These are phyloP conservation scores for Trapa bicornis DNA, from an alignment of 345 rosid genomes.

Conservation along the genomic window DNA sequence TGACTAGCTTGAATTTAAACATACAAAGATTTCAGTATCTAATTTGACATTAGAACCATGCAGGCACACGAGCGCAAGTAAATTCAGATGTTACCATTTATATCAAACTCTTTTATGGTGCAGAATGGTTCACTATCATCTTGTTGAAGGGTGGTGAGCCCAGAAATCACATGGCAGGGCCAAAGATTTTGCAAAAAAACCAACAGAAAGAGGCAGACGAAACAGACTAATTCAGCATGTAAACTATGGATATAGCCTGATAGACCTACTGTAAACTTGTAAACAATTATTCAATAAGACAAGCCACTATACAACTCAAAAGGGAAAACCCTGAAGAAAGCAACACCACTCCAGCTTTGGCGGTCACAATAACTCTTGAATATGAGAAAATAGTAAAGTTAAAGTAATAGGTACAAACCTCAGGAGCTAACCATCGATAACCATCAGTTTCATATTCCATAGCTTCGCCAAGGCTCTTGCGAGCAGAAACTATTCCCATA, in stretches of 20 bases:
- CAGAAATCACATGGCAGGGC: background rate
- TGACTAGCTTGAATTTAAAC: too few species aligned
- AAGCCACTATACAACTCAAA: background rate
- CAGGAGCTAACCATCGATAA: constrained; percentile 96
- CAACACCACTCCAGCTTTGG: background rate
- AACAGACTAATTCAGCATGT: background rate
- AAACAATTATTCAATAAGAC: background rate
- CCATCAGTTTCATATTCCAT: constrained; percentile 96
- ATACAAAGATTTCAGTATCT: too few species aligned
- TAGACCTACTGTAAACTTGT: background rate
- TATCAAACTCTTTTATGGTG: too few species aligned
- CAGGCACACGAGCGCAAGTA: too few species aligned
- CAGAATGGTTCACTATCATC: too few species aligned
- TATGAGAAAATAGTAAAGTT: background rate
- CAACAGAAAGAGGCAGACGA: background rate
- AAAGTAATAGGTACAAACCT: constrained; percentile 40
- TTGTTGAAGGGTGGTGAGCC: background rate
- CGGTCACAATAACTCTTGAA: background rate
- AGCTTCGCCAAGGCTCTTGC: constrained; percentile 75
- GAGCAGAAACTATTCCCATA: constrained; percentile 77
- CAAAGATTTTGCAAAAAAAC: background rate
- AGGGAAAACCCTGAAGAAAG: background rate
- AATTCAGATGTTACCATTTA: too few species aligned
- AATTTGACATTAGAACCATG: too few species aligned
- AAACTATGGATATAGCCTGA: background rate